A percentile compares a stretch with the other conserved stretches of the same genome.
Conservation (phyloP, 179 eudicot genomes). For the Spergularia azorica region DNA sequence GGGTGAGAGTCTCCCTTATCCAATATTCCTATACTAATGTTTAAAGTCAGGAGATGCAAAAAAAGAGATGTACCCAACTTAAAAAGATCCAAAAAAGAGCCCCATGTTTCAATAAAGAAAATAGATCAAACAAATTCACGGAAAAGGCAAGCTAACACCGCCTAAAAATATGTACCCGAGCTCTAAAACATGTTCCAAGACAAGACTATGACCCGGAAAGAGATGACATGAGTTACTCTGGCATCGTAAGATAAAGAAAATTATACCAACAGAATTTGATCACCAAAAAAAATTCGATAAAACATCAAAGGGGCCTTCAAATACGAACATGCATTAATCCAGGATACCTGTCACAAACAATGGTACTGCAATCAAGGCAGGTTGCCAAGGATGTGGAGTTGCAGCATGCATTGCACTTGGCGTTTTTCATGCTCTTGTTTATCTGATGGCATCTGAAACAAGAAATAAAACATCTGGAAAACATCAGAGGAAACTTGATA, state of each 20-base stretch:
- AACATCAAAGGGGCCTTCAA: not conserved
- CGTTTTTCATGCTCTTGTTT: slow-evolving; percentile 43
- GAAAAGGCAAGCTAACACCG: not conserved
- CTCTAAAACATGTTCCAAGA: not conserved
- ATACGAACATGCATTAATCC: not conserved
- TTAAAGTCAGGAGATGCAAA: not conserved
- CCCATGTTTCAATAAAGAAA: not conserved
- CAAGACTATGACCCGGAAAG: slow-evolving; percentile 10
- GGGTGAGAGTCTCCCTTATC: not conserved
- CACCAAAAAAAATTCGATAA: not conserved
- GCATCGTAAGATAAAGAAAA: not conserved
- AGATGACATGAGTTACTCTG: not conserved
- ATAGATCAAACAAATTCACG: not conserved
- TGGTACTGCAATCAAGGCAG: slow-evolving; percentile 68
- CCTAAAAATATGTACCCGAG: not conserved
- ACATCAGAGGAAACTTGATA: too few relatives aligned
- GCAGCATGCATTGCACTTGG: slow-evolving; percentile 68
- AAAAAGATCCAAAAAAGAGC: not conserved
- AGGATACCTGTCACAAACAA: slow-evolving; percentile 74
- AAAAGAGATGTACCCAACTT: not conserved
- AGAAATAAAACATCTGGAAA: not conserved
- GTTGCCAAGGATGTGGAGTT: slow-evolving; percentile 63
- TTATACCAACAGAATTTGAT: not conserved
- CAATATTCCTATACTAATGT: not conserved
- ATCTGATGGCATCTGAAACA: slow-evolving; percentile 71